Evolutionary conservation across 73 alveolate species (phyloP).

Genomic region (Paramecium primaurelia): DNA sequence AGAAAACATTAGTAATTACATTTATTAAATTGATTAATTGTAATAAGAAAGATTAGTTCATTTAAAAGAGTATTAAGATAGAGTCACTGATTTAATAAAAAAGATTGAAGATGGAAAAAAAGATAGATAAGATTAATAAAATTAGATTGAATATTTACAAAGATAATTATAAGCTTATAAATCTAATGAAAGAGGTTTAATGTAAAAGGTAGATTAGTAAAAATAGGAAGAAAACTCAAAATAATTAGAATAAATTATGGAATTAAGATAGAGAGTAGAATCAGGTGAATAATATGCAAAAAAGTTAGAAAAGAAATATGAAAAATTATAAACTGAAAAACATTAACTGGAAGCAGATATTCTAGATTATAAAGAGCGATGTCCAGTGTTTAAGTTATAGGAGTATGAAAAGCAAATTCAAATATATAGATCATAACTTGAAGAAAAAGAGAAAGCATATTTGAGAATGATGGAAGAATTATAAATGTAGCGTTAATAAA

Average conservation of each 20-base stretch:
- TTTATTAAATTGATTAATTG: not conserved
- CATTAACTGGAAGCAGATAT: not conserved
- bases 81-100: constrained; percentile 10
- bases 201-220: not conserved
- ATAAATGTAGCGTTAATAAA: not conserved
- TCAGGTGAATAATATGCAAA: not conserved
- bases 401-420: not conserved
- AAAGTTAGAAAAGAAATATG: not conserved
- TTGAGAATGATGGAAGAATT: not conserved
- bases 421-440: not conserved
- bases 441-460: not conserved
- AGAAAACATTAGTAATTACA: not conserved
- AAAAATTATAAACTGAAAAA: not conserved
- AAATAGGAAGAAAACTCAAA: not conserved
- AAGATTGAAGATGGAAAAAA: constrained; percentile 1
- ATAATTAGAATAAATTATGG: not conserved
- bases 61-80: not conserved
- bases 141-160: not conserved
- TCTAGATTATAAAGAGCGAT: not conserved
- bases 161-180: not conserved
- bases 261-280: not conserved
- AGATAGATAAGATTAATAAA: not conserved
- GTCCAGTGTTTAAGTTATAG: not conserved
- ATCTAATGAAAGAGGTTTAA: not conserved
- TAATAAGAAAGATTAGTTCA: not conserved